Conservation (phyloP, 2,329 filamentous ascomycete genomes). For the Colletotrichum brevisporum region DNA sequence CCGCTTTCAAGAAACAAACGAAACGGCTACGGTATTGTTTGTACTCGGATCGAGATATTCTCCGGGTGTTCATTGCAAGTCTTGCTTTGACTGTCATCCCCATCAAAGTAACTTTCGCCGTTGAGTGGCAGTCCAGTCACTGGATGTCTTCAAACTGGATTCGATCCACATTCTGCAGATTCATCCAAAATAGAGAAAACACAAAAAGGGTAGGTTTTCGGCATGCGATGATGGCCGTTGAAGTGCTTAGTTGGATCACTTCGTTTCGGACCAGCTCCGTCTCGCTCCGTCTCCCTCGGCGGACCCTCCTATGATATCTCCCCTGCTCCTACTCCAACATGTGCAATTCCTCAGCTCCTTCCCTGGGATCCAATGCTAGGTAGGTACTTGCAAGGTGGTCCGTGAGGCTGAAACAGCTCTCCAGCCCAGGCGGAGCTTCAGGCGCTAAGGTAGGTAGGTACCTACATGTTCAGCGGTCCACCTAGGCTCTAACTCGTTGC, state of each 20-base stretch:
- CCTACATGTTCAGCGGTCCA: conserved; percentile 28
- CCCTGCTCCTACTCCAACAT: neutral
- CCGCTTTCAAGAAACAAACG: no score
- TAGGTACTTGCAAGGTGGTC: conserved; percentile 24
- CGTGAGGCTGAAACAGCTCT: conserved; percentile 36
- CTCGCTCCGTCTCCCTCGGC: neutral
- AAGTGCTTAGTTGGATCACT: neutral
- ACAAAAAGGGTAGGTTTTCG: neutral
- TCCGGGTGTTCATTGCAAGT: conserved; percentile 27
- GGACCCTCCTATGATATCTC: neutral
- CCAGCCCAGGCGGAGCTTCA: conserved; percentile 20
- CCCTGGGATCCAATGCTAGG: neutral
- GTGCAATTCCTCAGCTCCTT: neutral
- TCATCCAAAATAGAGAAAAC: neutral
- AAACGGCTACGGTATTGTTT: no score
- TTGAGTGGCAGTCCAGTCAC: neutral
- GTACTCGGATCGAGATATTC: no score
- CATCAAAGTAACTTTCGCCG: neutral
- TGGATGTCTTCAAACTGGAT: neutral
- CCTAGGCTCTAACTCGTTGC: conserved; percentile 20
- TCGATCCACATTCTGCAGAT: neutral
- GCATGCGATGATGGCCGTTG: neutral
- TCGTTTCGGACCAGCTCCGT: neutral
- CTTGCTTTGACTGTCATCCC: conserved; percentile 3
- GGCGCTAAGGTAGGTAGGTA: conserved; percentile 24